Evolutionary conservation across 108 stramenopile genomes (phyloP), one percentile per base, ranked within the genome.

Genomic region (Cyclostephanos invisitatus): DNA sequence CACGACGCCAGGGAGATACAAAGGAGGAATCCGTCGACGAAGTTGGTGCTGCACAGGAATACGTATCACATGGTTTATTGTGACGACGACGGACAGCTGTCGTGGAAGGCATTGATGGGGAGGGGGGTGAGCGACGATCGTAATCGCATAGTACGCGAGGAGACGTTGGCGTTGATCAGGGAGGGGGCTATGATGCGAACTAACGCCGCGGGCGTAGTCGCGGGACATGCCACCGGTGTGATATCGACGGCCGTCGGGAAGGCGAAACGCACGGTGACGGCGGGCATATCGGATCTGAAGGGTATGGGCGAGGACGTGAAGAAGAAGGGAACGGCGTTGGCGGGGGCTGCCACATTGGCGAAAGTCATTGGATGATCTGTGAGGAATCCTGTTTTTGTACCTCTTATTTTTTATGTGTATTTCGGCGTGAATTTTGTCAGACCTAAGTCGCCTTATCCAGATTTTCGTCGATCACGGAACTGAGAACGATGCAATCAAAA

Each of bases 1-100:
- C 74, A 75, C 42, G 61, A 67, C 40, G 74, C 49, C 24, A 56
- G 74, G 15, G 74, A 61, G 61, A 75, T 75, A 44, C 74, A 75
- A 62, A 75, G 53, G 67, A 67, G 62, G 9, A 75, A 75, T 62
- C 74, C 74, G 18, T 68, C 50, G 7, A 27, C 37, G 0, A 75
- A 75, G n/a, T 59, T 75, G 11, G 40, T 75, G 14, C 27, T 75
- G 5, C 74, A 75, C 67, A 65, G 74, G 17, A 75, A 75, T 62
- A 22, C 74, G 28, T 54, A 40, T 10, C 74, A 75, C 51, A 67
- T 75, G 65, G 74, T 75, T 0, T 75, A 75, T 35, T 61, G 59
- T n/a, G 74, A 75, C 48, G 74, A 75, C 12, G 74, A 66, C 15
- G 74, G 74, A 10, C 21, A 50, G 0, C 50, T 75, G 5, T 62